Percentiles rank a stretch among this genome's conserved stretches.
These are phyloP conservation scores for Wallemia mellicola DNA, from an alignment of 1,284 basidiomycete species.

Conservation along the genomic window DNA sequence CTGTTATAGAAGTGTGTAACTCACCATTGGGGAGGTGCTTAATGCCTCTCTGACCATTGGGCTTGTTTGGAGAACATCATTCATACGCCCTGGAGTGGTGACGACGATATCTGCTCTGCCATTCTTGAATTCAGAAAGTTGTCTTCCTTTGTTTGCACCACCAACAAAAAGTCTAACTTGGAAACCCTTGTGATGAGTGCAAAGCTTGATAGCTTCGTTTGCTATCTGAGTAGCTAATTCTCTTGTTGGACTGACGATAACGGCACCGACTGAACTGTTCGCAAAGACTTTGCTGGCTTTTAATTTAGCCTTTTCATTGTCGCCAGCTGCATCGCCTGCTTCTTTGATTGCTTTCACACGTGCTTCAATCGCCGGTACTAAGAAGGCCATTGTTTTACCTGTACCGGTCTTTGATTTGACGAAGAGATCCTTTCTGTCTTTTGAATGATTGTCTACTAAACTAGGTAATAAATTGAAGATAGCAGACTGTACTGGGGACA, in stretches of 20 bases:
- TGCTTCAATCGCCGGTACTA: slow-evolving; percentile 51
- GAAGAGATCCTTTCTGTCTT: slow-evolving; percentile 23
- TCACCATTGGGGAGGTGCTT: background rate
- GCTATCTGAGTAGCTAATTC: slow-evolving; percentile 87
- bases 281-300: slow-evolving; percentile 2
- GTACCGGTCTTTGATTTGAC: slow-evolving; percentile 78
- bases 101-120: slow-evolving; percentile 20
- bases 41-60: background rate
- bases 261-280: slow-evolving; percentile 25
- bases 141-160: slow-evolving; percentile 33
- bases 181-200: slow-evolving; percentile 31
- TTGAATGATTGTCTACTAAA: slow-evolving; percentile 9
- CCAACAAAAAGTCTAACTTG: slow-evolving; percentile 53
- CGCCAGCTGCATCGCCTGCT: slow-evolving; percentile 10
- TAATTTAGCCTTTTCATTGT: slow-evolving; percentile 11
- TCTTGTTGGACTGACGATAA: slow-evolving; percentile 77
- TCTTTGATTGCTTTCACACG: slow-evolving; percentile 9
- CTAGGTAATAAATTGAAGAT: slow-evolving; percentile 31
- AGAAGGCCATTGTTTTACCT: slow-evolving; percentile 71
- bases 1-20: background rate
- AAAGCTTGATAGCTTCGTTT: slow-evolving; percentile 42
- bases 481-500: slow-evolving; percentile 59
- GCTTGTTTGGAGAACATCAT: slow-evolving; percentile 17
- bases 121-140: slow-evolving; percentile 34
- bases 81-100: slow-evolving; percentile 21